Conservation (phyloP, 169 alveolate genomes). For the Plasmodium blacklocki region DNA sequence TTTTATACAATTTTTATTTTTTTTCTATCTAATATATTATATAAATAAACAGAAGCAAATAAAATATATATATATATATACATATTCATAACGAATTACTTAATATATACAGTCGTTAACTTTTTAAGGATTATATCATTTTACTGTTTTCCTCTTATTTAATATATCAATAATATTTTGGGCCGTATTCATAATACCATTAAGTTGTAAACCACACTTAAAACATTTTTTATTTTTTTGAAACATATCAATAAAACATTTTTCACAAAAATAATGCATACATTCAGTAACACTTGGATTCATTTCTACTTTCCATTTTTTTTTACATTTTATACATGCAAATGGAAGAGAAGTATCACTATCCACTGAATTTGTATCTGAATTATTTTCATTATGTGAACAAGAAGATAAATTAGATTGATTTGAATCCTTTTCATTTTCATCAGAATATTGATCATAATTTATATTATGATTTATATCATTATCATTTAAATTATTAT, state of each 20-base stretch:
- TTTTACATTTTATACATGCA: conserved; percentile 89
- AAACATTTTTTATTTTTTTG: conserved; percentile 87
- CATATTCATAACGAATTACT: background rate
- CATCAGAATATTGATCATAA: conserved; percentile 50
- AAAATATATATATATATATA: background rate
- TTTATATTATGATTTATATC: conserved; percentile 38
- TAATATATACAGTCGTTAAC: background rate
- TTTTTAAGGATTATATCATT: background rate
- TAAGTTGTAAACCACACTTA: conserved; percentile 88
- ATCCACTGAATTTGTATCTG: conserved; percentile 48
- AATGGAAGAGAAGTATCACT: conserved; percentile 81
- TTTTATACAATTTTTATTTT: no score
- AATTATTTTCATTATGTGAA: conserved; percentile 48
- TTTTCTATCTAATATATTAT: background rate
- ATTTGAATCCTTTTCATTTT: conserved; percentile 39
- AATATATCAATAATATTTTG: conserved; percentile 78
- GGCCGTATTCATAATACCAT: conserved; percentile 92
- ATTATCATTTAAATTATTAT: conserved; percentile 49
- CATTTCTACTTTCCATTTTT: conserved; percentile 86
- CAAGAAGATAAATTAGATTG: conserved; percentile 22
- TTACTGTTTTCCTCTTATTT: conserved; percentile 52
- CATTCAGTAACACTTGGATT: conserved; percentile 94
- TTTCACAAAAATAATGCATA: conserved; percentile 95
- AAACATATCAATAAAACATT: conserved; percentile 92
- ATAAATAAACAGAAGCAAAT: background rate